Base-by-base conservation (phyloP, 306 rosid genomes). In the Cucurbita ficifolia region DNA sequence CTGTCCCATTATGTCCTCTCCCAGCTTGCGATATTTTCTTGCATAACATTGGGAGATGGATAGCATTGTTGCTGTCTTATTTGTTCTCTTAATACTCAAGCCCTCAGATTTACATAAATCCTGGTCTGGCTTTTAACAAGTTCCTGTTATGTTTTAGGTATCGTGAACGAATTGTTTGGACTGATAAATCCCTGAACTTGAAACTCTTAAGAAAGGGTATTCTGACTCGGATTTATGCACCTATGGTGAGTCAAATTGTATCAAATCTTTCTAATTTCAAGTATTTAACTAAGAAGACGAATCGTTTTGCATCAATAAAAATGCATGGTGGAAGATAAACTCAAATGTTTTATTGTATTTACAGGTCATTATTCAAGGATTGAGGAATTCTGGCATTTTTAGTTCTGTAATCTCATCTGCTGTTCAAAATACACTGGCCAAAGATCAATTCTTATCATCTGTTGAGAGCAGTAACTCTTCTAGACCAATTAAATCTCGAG, bases 101-200 rank as follows among this genome's bases (percentile, higher is more conserved):
- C 11, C 40, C 40, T 12, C 38, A 53, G 51, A 54, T 40, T 54
- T 7, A 40, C 53, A 55, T 54, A 38, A 73, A 53, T 16, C 13
- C 17, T 69, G 52, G 22, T 7, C 17, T 69, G 52, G 22, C 21
- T 46, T 72, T n/a, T 54, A n/a, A 73, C 51, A 35, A 50, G 38
- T 67, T 21, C 59, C 11, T 57, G 51, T 46, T 76, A 79, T 81
- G 77, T 61, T 82, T 74, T 77, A 93, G 98, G 98, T 93, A 93
- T 64, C 91, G 83, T 4, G 98, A 93, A 75, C 93, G 79, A 56
- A 80, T 93, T 81, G 98, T 90, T 71, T 93, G 98, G 98, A 82
- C 96, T 10, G 90, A 90, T 79, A 82, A 75, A 79, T 29, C 80
- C 36, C 81, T 90, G 56, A 90, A 79, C 81, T 71, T 81, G 82